Evolutionary conservation across 805 yeast genomes (phyloP).

Genomic region (Kuraishia floccosa): DNA sequence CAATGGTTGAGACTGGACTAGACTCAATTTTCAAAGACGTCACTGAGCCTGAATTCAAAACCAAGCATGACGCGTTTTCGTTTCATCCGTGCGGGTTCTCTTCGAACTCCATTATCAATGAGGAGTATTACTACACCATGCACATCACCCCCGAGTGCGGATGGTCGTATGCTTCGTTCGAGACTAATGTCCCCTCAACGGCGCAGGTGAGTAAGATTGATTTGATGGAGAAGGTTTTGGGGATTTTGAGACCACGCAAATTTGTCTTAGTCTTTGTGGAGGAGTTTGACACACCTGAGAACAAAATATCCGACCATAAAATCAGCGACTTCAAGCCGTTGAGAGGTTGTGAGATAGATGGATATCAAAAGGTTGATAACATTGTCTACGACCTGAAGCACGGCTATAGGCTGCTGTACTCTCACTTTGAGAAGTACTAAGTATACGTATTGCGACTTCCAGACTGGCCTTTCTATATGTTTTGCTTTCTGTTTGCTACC

Average conservation of each 20-base stretch:
- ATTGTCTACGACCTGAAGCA: slow-evolving; percentile 61
- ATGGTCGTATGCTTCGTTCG: slow-evolving; percentile 95
- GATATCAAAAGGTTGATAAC: slow-evolving; percentile 54
- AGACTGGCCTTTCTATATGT: too few relatives aligned
- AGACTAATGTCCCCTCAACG: slow-evolving; percentile 61
- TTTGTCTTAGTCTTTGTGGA: slow-evolving; percentile 36
- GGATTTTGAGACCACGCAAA: slow-evolving; percentile 62
- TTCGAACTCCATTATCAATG: slow-evolving; percentile 65
- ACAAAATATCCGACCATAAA: not conserved
- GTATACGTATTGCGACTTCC: too few relatives aligned
- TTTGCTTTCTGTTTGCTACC: too few relatives aligned
- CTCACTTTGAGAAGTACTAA: slow-evolving; percentile 54
- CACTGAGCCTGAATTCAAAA: slow-evolving; percentile 4
- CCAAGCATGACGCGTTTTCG: slow-evolving; percentile 74
- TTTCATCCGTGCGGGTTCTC: slow-evolving; percentile 94
- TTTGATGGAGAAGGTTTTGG: slow-evolving; percentile 49
- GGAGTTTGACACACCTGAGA: too few relatives aligned
- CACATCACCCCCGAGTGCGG: slow-evolving; percentile 93
- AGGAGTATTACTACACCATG: slow-evolving; percentile 57
- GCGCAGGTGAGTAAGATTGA: slow-evolving; percentile 31
- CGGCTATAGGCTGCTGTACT: slow-evolving; percentile 61
- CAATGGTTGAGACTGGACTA: slow-evolving; percentile 52
- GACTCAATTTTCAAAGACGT: slow-evolving; percentile 36
- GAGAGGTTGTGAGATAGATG: slow-evolving; percentile 21
- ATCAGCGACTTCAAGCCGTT: slow-evolving; percentile 21